Base-by-base conservation (phyloP, 2,329 filamentous ascomycete species). In the Blastomyces emzantsi region DNA sequence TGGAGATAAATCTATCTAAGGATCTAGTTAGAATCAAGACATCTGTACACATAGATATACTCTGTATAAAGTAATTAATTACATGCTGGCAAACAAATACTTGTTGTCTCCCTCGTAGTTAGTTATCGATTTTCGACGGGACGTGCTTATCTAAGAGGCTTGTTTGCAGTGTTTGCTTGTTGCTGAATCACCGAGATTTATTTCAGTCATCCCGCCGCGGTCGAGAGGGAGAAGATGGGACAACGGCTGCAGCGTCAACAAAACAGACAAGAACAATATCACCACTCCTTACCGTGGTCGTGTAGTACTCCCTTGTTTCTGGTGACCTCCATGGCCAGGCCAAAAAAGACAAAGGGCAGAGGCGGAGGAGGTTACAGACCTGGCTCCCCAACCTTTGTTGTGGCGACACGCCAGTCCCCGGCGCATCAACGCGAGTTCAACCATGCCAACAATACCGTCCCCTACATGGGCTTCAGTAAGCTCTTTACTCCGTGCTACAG, bases 101-200 rank as follows among this genome's bases (percentile, higher is more conserved):
- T 45, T 17, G 19, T 19, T 45, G 5, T 45, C 43, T 19, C 15
- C 15, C 8, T 39, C 39, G 15, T 41, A 13, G 17, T 3, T 17
- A 4, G 41, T 13, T 11, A n/a, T n/a, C n/a, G 28, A 22, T 25
- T 25, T 51, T 25, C 8, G 11, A n/a, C 19, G 1, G 45, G 9
- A 25, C n/a, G 22, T 7, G 49, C 49, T 51, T 51, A 51, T 28
- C 49, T 51, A 52, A 28, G 49, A 15, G 25, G 19, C 15, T 1
- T 61, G 59, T 61, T 61, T 61, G 59, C 59, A 61, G 25, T 36
- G 59, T 61, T 61, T 61, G 59, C 28, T 9, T 52, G 43, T 22
- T 49, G 0, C 25, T 52, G 49, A 52, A 30, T 28, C 25, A 30
- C 30, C 4, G 22, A 51, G n/a, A 51, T 51, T 51, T 28, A 28